Evolutionary conservation across 176 grass and related monocot species (phyloP).

Genomic region (Aegilops speltoides): DNA sequence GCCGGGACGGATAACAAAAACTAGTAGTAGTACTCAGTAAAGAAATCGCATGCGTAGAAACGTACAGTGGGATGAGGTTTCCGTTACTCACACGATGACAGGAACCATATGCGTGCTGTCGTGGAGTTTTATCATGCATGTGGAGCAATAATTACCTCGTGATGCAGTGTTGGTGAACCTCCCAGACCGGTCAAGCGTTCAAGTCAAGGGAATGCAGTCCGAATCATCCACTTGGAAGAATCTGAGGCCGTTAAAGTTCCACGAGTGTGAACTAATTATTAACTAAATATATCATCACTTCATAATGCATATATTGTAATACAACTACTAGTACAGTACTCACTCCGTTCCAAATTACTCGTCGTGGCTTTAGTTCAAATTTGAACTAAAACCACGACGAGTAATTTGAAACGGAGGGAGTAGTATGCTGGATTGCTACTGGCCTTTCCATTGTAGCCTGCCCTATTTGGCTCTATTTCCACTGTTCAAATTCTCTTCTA

Average conservation of each 20-base stretch:
- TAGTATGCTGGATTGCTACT: too few species aligned
- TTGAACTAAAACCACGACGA: too few species aligned
- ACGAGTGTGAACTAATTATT: too few species aligned
- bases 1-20: slow-evolving; percentile 23
- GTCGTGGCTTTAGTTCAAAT: too few species aligned
- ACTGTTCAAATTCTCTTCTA: too few species aligned
- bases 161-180: background rate
- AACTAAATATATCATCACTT: too few species aligned
- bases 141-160: background rate
- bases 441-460: too few species aligned
- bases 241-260: background rate
- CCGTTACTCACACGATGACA: background rate
- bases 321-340: too few species aligned
- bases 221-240: background rate
- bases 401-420: too few species aligned
- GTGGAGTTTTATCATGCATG: background rate
- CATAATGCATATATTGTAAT: too few species aligned
- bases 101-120: background rate
- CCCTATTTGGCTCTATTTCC: too few species aligned
- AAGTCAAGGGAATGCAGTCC: background rate
- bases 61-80: background rate
- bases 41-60: background rate
- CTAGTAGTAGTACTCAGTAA: background rate
- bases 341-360: too few species aligned
- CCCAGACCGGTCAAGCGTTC: background rate